A percentile compares a stretch with the other conserved stretches of the same genome.
Evolutionary conservation across 495 filamentous ascomycete genomes (phyloP).

Genomic region (Corynascus novoguineensis): DNA sequence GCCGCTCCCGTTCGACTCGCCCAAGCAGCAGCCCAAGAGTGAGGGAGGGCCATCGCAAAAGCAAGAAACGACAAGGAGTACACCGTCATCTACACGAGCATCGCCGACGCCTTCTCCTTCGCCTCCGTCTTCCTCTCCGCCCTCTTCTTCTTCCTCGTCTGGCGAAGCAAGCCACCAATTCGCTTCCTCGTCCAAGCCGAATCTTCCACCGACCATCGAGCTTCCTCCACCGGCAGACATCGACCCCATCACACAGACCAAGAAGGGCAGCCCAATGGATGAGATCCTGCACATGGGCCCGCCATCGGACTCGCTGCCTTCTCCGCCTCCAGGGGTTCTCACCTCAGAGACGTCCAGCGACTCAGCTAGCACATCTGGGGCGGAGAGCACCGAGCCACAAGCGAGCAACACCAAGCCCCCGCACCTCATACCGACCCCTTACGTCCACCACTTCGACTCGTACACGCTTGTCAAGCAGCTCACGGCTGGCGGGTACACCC

Average conservation of each 20-base stretch:
- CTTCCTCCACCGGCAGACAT: constrained; percentile 20
- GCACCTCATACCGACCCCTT: constrained; percentile 66
- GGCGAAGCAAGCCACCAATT: neutral
- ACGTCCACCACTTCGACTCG: constrained; percentile 95
- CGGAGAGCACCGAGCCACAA: constrained; percentile 1
- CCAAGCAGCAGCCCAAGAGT: neutral
- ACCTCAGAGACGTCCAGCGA: constrained; percentile 29
- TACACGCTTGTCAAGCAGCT: constrained; percentile 80
- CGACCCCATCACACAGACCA: constrained; percentile 15
- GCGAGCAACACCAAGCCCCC: constrained; percentile 29
- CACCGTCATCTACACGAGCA: neutral
- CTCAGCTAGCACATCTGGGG: constrained; percentile 10
- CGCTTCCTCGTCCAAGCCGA: neutral
- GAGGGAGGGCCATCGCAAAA: constrained; percentile 1
- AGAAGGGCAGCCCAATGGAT: constrained; percentile 51
- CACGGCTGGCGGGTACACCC: constrained; percentile 59
- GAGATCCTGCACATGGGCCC: constrained; percentile 58
- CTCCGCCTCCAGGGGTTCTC: constrained; percentile 8
- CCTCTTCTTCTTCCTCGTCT: neutral
- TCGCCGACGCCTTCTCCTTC: too few species aligned
- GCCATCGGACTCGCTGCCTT: constrained; percentile 38
- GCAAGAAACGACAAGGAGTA: neutral
- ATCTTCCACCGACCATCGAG: constrained; percentile 17
- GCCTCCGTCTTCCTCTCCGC: too few species aligned
- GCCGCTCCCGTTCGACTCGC: constrained; percentile 28